These are phyloP conservation scores for Hypoxylon sp. DNA, from an alignment of 2,329 filamentous ascomycete genomes.

Conservation along the genomic window DNA sequence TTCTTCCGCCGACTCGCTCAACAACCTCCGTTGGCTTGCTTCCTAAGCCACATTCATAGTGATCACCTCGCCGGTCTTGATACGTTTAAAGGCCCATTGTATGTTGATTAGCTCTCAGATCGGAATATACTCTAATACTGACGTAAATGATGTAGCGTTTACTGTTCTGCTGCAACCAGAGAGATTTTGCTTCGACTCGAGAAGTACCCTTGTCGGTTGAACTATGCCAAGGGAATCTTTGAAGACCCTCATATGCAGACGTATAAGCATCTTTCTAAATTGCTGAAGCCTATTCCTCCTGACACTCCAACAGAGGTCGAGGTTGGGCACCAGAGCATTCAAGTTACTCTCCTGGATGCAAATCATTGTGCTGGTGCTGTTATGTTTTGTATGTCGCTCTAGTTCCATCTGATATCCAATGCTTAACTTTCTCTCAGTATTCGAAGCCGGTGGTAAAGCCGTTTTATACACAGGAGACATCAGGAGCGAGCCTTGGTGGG, in stretches of 20 bases:
- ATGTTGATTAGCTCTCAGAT: constrained; percentile 40
- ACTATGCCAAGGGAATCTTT: constrained; percentile 79
- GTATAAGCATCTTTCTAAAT: constrained; percentile 76
- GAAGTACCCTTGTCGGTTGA: constrained; percentile 80
- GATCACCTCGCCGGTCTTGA: constrained; percentile 88
- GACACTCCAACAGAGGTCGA: constrained; percentile 82
- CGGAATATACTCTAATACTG: no score
- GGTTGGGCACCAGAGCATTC: constrained; percentile 72
- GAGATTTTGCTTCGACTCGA: constrained; percentile 84
- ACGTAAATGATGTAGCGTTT: constrained; percentile 67
- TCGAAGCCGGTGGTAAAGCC: constrained; percentile 76
- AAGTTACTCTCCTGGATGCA: constrained; percentile 86
- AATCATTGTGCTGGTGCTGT: constrained; percentile 92
- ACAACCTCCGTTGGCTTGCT: constrained; percentile 78
- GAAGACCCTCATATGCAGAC: constrained; percentile 74
- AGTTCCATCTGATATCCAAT: neutral
- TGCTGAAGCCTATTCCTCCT: constrained; percentile 82
- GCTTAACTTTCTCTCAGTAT: constrained; percentile 56
- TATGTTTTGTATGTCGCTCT: constrained; percentile 73
- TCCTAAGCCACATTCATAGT: constrained; percentile 91
- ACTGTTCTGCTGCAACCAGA: constrained; percentile 85
- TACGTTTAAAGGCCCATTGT: constrained; percentile 78
- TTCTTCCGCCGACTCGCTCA: constrained; percentile 72
- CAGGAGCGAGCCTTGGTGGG: constrained; percentile 86
- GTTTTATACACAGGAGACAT: constrained; percentile 91